Evolutionary conservation across 768 basidiomycete genomes (phyloP).

Genomic region (Hygrocybe punicea): DNA sequence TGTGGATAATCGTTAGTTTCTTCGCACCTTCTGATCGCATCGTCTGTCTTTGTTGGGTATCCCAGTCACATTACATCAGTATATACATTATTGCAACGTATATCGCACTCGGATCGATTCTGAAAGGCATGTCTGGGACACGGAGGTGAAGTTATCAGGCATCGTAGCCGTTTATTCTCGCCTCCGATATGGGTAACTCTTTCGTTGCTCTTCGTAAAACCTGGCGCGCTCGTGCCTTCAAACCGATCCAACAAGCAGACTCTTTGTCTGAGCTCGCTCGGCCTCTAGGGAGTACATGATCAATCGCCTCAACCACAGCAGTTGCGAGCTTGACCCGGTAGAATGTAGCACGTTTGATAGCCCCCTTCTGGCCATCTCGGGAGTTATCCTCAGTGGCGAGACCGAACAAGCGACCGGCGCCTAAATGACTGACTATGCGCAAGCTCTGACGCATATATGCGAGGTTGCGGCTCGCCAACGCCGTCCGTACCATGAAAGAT

Average conservation of each 20-base stretch:
- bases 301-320: conserved; percentile 42
- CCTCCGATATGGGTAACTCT: too few species aligned
- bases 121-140: too few species aligned
- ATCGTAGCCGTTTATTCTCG: too few species aligned
- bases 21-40: not conserved
- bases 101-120: too few species aligned
- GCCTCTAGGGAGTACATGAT: conserved; percentile 26
- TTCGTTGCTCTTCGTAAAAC: not conserved
- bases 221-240: not conserved
- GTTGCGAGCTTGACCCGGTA: conserved; percentile 49
- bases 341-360: conserved; percentile 38
- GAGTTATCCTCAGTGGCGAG: conserved; percentile 8
- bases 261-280: not conserved
- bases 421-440: conserved; percentile 53
- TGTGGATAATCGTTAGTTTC: not conserved
- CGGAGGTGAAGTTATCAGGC: too few species aligned
- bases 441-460: conserved; percentile 58
- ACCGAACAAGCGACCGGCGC: conserved; percentile 37
- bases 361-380: conserved; percentile 16
- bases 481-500: conserved; percentile 55
- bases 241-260: not conserved
- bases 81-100: too few species aligned
- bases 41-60: conserved; percentile 15
- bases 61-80: not conserved
- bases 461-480: conserved; percentile 44